Conservation (phyloP, 345 rosid species). For the Aegle marmelos region DNA sequence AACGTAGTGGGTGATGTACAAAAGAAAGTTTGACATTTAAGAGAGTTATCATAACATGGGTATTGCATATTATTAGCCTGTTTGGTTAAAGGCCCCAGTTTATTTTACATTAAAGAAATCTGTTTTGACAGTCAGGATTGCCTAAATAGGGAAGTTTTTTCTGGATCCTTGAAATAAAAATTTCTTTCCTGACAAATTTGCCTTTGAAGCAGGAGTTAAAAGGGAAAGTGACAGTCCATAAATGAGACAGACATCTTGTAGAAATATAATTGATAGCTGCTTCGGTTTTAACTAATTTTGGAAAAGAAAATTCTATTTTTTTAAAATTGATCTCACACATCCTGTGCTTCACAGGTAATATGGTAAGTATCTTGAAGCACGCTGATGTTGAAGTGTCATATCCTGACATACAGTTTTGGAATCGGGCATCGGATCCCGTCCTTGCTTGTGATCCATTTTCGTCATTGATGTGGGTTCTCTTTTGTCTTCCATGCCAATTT, state of each 20-base stretch:
- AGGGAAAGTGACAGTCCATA: background rate
- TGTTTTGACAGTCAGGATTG: background rate
- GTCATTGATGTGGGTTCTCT: constrained; percentile 92
- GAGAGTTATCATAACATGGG: background rate
- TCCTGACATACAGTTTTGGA: constrained; percentile 64
- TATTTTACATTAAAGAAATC: background rate
- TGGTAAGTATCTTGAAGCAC: constrained; percentile 40
- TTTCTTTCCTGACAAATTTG: background rate
- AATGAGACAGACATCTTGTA: background rate
- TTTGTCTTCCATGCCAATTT: constrained; percentile 88
- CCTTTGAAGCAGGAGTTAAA: background rate
- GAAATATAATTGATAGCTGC: background rate
- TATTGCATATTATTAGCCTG: background rate
- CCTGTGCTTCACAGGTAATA: constrained; percentile 43
- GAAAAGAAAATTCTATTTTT: background rate
- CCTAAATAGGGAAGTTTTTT: background rate
- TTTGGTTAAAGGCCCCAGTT: background rate
- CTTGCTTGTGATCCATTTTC: constrained; percentile 91
- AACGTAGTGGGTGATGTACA: background rate
- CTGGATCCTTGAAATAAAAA: background rate
- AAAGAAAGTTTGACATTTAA: background rate
- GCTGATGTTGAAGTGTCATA: constrained; percentile 37
- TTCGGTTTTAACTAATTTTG: background rate
- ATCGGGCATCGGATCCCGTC: constrained; percentile 74
- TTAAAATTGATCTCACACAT: background rate